Conservation (phyloP, 1,284 basidiomycete species). For the Microbotryomycetes sp. region DNA sequence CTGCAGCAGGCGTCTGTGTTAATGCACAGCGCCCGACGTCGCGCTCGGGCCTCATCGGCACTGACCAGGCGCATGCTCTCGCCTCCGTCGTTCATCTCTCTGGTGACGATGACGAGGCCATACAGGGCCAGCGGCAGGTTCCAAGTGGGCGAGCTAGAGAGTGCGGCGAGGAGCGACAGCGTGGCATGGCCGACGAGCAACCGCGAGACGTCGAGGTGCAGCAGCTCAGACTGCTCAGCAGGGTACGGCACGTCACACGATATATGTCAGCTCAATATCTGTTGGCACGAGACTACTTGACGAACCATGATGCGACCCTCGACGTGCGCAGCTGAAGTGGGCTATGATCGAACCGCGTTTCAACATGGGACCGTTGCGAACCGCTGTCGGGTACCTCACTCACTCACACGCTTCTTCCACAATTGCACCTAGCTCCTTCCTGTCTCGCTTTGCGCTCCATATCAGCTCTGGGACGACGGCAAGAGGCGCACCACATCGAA, state of each 20-base stretch:
- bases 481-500: constrained; percentile 1
- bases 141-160: constrained; percentile 17
- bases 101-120: constrained; percentile 16
- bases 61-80: constrained; percentile 9
- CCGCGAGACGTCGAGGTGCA: constrained; percentile 4
- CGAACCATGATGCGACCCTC: no score
- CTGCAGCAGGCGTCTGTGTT: no score
- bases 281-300: no score
- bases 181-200: constrained; percentile 11
- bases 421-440: no score
- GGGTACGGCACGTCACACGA: not conserved
- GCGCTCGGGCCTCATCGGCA: no score
- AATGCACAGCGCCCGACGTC: no score
- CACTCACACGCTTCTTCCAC: no score
- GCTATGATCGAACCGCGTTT: no score
- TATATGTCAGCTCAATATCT: no score
- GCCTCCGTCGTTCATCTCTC: not conserved
- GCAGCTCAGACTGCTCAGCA: not conserved
- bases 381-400: no score
- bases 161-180: constrained; percentile 11
- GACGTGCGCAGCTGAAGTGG: no score
- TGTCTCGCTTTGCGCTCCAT: not conserved
- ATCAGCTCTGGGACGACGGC: not conserved
- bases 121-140: constrained; percentile 22
- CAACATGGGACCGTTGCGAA: no score